Evolutionary conservation across 129 eudicot species (phyloP), one percentile per base, ranked within the genome.

Genomic region (Silybum marianum): DNA sequence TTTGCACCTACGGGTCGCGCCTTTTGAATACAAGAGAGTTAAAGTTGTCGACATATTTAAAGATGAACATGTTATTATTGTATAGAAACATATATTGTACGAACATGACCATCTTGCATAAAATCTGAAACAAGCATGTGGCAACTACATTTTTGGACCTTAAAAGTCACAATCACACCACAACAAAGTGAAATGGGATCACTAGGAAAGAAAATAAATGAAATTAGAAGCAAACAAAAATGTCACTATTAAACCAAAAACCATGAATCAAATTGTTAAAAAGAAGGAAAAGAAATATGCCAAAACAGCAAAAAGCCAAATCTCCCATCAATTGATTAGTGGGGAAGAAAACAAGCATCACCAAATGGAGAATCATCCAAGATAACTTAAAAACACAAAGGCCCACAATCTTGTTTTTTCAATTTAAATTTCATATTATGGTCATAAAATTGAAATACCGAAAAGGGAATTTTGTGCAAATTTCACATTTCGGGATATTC

Each of bases 291-390:
- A 44, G 26, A 82, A 62, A 73, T 73, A 83, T 63, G 83, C 83
- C 83, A 83, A 83, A 83, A 78, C 86, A 83, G 79, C 86, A 83
- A 83, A 83, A 72, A 62, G 79, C 86, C 86, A 83, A 83, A 83
- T 83, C 60, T 78, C 70, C 75, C 75, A 78, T 78, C 86, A 78
- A 83, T 83, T 83, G 86, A 83, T 83, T 72, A 83, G 86, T 83
- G 83, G 86, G 79, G 75, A 63, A 78, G 78, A 78, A 78, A 72
- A 78, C 83, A 83, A 72, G 86, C 86, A 83, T 83, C 86, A 78
- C 83, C 70, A 83, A 78, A 83, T 78, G 86, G 24, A 83, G 86
- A 83, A 83, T 83, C 83, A 38, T 78, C 83, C 70, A 83, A 83
- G 71, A 83, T 77, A 83, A 78, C 82, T 83, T 40, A 63, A 78